Percentiles rank a stretch among this genome's conserved stretches.
phyloP scores from a whole-genome alignment of 2,329 filamentous ascomycete species.

The Myriosclerotinia scirpicola region DNA sequence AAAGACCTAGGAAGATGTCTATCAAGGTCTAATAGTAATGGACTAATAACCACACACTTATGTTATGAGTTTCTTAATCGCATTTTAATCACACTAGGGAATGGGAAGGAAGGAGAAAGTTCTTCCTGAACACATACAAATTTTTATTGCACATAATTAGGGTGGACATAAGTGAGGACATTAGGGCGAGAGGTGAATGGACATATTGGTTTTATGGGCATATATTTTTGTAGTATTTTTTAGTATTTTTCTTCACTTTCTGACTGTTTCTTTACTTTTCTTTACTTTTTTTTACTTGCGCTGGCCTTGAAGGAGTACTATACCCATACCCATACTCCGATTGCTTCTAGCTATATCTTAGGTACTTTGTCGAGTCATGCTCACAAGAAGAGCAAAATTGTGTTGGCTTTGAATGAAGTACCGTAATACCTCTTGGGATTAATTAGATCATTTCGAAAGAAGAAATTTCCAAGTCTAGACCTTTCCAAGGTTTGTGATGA shows the following conservation, averaged over 20 bases:
- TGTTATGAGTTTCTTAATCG: conserved; percentile 8
- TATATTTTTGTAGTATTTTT: conserved; percentile 16
- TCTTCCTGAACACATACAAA: neutral
- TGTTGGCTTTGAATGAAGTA: neutral
- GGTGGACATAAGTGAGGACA: conserved; percentile 3
- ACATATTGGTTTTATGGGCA: conserved; percentile 17
- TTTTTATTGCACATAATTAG: conserved; percentile 19
- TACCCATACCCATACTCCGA: conserved; percentile 20
- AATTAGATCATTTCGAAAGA: neutral
- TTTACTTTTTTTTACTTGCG: neutral
- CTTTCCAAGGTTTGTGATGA: neutral
- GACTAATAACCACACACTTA: conserved; percentile 8
- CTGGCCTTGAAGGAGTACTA: conserved; percentile 19
- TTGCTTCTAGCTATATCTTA: conserved; percentile 7
- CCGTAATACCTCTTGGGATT: neutral
- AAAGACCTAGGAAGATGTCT: conserved; percentile 25
- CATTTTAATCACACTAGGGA: neutral
- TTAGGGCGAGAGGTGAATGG: conserved; percentile 6
- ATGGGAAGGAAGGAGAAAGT: conserved; percentile 5
- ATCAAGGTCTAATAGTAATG: conserved; percentile 21
- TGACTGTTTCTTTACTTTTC: neutral
- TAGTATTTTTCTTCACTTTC: neutral
- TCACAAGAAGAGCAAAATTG: neutral
- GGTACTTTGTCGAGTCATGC: neutral
- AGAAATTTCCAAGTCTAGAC: too few relatives aligned